Base-by-base conservation (phyloP, 495 filamentous ascomycete genomes). In the Zalerion maritima region DNA sequence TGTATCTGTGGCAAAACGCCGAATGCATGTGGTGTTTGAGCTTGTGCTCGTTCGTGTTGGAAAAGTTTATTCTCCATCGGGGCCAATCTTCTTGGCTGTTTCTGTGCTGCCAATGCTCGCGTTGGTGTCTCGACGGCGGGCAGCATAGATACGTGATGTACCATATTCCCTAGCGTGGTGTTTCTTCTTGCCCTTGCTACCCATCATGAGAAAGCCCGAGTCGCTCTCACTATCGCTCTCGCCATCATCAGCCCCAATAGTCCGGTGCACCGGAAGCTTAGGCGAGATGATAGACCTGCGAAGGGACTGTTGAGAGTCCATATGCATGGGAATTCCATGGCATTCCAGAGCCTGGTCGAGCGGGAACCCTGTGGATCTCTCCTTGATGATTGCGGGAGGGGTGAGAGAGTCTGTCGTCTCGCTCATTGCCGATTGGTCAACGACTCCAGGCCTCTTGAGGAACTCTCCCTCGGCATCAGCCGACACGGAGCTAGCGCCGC, bases 401-500 rank as follows among this genome's bases (percentile, higher is more conserved):
- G 67, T 71, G 15, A 69, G 48, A 11, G 60, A 67, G 24, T 70
- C 64, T 2, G 61, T 56, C 1, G 66, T 64, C 24, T 61, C 55
- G 17, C 58, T 56, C 16, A 54, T 45, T 7, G 49, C 53, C 16
- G 46, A 42, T 17, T 45, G 47, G 24, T 47, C 43, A 17, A 62
- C 41, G 4, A 57, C 44, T 3, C 64, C 64, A 4, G 65, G 65
- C n/a, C 49, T 47, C 29, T 56, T 42, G 9, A 69, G 50, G 24
- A 69, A 63, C 18, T 72, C 65, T 4, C 58, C 64, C 38, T 72
- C 69, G 1, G 57, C 44, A 24, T 70, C 64, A 8, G 59, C 72
- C 12, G 75, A 83, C 12, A 82, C 55, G n/a, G 79, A 85, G 16
- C 78, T 81, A n/a, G 77, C 76, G n/a, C 77, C 73, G 18, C 78